These are phyloP conservation scores for Phytopythium ostracodes DNA, from an alignment of 352 stramenopile species.

Conservation along the genomic window DNA sequence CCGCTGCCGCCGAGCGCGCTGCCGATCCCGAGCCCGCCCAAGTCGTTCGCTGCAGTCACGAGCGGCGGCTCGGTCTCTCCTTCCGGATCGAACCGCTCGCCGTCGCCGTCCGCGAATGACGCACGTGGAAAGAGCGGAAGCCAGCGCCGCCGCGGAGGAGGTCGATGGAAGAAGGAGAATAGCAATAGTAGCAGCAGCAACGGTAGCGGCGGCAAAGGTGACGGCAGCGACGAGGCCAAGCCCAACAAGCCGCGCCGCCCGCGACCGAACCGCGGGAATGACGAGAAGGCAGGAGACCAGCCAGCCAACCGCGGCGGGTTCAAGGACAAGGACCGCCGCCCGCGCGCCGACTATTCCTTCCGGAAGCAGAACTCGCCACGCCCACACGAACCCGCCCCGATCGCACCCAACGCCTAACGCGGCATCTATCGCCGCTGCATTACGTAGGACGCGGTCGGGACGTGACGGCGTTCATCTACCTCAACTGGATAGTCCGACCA, in stretches of 20 bases:
- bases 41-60: slow-evolving; percentile 47
- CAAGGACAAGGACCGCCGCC: slow-evolving; percentile 36
- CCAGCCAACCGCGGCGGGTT: slow-evolving; percentile 16
- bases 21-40: slow-evolving; percentile 29
- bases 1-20: slow-evolving; percentile 9
- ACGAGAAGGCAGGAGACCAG: slow-evolving; percentile 19
- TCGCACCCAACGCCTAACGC: slow-evolving; percentile 26
- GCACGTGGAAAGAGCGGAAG: slow-evolving; percentile 16
- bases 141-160: slow-evolving; percentile 30
- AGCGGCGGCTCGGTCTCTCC: slow-evolving; percentile 12
- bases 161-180: slow-evolving; percentile 31
- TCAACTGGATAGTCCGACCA: background rate
- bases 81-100: slow-evolving; percentile 17
- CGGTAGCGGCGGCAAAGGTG: slow-evolving; percentile 17
- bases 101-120: slow-evolving; percentile 22
- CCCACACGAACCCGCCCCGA: slow-evolving; percentile 19
- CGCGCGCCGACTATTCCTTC: slow-evolving; percentile 30
- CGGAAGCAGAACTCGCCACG: slow-evolving; percentile 32
- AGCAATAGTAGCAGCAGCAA: slow-evolving; percentile 30
- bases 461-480: background rate
- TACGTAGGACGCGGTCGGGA: background rate
- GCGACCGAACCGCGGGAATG: slow-evolving; percentile 23
- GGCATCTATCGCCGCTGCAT: background rate
- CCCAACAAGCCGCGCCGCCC: slow-evolving; percentile 27
- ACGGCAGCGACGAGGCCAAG: slow-evolving; percentile 20